Base-by-base conservation (phyloP, 2,329 filamentous ascomycete species). In the Tolypocladium cylindrosporum region DNA sequence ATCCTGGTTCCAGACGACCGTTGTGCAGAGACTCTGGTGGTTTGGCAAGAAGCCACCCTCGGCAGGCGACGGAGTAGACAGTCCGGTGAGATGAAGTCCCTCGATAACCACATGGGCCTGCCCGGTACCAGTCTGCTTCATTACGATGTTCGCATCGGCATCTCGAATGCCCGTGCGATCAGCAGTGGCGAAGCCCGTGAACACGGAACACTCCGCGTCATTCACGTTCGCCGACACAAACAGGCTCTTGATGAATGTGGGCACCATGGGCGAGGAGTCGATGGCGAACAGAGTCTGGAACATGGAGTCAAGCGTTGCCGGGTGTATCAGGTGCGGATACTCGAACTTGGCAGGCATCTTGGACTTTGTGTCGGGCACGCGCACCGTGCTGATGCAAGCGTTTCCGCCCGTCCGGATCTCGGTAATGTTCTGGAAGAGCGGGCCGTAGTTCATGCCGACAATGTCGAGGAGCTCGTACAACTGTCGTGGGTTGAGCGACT, bases 261-360 rank as follows among this genome's bases (percentile, higher is more conserved):
- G 79, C 0, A 82, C 74, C 78, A 81, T 82, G 2, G 77, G 72
- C 11, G 69, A 67, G 3, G 71, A 68, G 5, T 75, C 71, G 3
- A 81, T 68, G 7, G 74, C 72, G 55, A 84, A 77, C 1, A 79
- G 70, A 0, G 75, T 74, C 57, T 85, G 82, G 31, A 85, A 76
- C 66, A 84, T 77, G 3, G 78, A 69, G 61, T 85, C 82, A 14
- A 85, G 70, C 0, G 81, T 83, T 4, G 79, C 75, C 0, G 82
- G 82, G 61, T 85, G 82, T n/a, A 85, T 75, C 5, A 83, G 58
- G 61, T 83, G 79, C 4, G 75, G 71, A 59, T 76, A 83, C 63
- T 84, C 81, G 56, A 78, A 82, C 16, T 74, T 68, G 43, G 71
- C 71, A 0, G 81, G 81, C 81, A 84, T 84, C 51, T 71, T 74